Percentiles rank a stretch among this genome's conserved stretches.
These are phyloP conservation scores for Rhodotorula sp. DNA, from an alignment of 1,284 basidiomycete genomes.

Conservation along the genomic window DNA sequence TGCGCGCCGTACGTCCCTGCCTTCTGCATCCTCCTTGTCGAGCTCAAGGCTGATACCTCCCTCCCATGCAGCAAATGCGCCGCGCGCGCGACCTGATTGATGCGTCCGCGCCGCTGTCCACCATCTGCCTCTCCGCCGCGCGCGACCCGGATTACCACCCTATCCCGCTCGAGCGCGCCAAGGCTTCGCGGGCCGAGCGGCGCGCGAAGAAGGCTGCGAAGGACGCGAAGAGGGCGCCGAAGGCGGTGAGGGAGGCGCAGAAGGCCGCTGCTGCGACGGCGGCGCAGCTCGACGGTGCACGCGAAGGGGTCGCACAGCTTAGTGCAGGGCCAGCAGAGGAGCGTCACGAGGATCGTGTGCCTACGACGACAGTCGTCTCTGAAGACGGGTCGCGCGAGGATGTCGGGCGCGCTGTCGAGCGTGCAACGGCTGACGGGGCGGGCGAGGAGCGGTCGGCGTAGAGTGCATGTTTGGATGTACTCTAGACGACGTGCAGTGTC, in stretches of 20 bases:
- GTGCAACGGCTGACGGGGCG: too few relatives aligned
- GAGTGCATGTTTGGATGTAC: too few relatives aligned
- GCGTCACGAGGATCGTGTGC: too few relatives aligned
- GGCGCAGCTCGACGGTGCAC: neutral
- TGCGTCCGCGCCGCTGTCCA: conserved; percentile 12
- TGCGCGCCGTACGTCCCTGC: conserved; percentile 19
- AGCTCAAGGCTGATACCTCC: neutral
- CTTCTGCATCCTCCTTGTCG: too few relatives aligned
- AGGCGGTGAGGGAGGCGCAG: neutral
- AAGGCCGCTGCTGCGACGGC: neutral
- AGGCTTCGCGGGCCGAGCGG: neutral
- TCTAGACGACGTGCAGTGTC: too few relatives aligned
- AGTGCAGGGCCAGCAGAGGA: too few relatives aligned
- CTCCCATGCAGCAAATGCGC: conserved; percentile 25
- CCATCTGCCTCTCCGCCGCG: conserved; percentile 18
- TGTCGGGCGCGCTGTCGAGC: too few relatives aligned
- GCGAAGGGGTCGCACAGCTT: neutral
- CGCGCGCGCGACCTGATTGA: conserved; percentile 29
- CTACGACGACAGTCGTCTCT: too few relatives aligned
- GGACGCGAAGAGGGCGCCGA: neutral
- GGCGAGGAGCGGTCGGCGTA: too few relatives aligned
- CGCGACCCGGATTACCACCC: neutral
- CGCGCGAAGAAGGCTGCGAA: neutral
- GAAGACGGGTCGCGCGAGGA: too few relatives aligned
- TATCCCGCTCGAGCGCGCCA: neutral